Base-by-base conservation (phyloP, 176 grass and related monocot species). In the Microstegium vimineum region DNA sequence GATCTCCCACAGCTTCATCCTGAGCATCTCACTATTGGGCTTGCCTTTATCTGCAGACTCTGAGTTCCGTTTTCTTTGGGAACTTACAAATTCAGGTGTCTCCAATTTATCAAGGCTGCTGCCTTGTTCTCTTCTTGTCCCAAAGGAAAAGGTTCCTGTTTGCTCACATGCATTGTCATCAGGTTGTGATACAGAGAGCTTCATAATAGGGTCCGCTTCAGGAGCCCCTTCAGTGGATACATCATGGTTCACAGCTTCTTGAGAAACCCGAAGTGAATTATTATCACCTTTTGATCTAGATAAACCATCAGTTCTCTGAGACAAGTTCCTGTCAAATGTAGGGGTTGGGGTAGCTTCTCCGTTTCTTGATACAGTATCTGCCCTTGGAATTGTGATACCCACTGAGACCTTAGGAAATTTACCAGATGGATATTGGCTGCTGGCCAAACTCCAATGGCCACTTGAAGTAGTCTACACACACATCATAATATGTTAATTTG, bases 331-430 rank as follows among this genome's bases (percentile, higher is more conserved):
- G 37, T 85, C 76, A 17, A 81, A 77, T 75, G 68, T 64, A 79
- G 77, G 43, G 20, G 73, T 64, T 75, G 77, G 43, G 36, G 61
- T 31, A 71, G 69, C 14, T 78, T 86, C 83, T 70, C 71, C 63
- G 23, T 66, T 71, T 74, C 22, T 81, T 73, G 62, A 79, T 77
- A 82, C 62, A 71, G 74, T 57, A 71, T 69, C 57, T 57, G 45
- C 31, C 77, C 74, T 98, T 37, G 87, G 79, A 59, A 98, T 78
- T 16, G 71, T 73, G 62, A 95, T 70, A 9, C 90, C 89, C 70
- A 99, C 84, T 86, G 93, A 99, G 74, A 95, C 96, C 84, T 90
- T 99, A 22, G 89, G 91, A 62, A 95, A 85, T 86, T 88, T 88
- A 51, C 85, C 91, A 88, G 83, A 87, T 33, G 83, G 82, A 87